A percentile compares a stretch with the other conserved stretches of the same genome.
phyloP scores from a whole-genome alignment of 2,329 filamentous ascomycete genomes.

The Dothiorella sarmentorum region DNA sequence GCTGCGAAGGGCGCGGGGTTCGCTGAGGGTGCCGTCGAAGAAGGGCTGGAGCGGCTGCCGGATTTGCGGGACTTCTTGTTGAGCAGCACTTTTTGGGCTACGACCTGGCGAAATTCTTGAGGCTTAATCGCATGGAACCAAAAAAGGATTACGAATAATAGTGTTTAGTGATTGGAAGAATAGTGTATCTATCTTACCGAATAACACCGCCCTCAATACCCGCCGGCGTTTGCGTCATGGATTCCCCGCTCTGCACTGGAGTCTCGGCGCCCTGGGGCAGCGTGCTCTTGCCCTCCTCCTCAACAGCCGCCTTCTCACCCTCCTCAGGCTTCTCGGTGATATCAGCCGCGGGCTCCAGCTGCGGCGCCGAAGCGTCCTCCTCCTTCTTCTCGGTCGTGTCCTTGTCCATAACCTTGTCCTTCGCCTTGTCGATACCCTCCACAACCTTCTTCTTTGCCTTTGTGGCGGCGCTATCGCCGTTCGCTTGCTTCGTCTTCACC shows the following conservation, averaged over 20 bases:
- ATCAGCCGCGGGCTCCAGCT: constrained; percentile 6
- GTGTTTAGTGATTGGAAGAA: constrained; percentile 13
- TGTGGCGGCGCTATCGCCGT: constrained; percentile 25
- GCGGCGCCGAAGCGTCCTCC: background rate
- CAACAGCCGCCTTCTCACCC: constrained; percentile 8
- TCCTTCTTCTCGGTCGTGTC: constrained; percentile 2
- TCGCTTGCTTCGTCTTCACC: constrained; percentile 22
- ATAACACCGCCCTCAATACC: constrained; percentile 17
- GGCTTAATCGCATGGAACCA: constrained; percentile 13
- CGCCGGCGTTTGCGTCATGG: constrained; percentile 16
- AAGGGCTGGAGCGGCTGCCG: background rate
- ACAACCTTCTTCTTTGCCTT: constrained; percentile 38
- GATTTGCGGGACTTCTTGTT: background rate
- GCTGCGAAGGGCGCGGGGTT: constrained; percentile 2
- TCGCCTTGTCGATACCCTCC: constrained; percentile 33
- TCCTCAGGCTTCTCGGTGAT: constrained; percentile 7
- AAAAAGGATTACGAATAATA: background rate
- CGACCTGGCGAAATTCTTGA: constrained; percentile 14
- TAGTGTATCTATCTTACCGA: constrained; percentile 18
- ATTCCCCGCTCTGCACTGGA: constrained; percentile 10
- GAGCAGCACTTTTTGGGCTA: background rate
- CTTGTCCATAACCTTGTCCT: constrained; percentile 28
- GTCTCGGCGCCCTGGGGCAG: constrained; percentile 9
- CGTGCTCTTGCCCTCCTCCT: constrained; percentile 7
- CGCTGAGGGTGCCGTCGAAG: background rate